A percentile compares a stretch with the other conserved stretches of the same genome.
Conservation (phyloP, 345 rosid species). For the Conringia planisiliqua region DNA sequence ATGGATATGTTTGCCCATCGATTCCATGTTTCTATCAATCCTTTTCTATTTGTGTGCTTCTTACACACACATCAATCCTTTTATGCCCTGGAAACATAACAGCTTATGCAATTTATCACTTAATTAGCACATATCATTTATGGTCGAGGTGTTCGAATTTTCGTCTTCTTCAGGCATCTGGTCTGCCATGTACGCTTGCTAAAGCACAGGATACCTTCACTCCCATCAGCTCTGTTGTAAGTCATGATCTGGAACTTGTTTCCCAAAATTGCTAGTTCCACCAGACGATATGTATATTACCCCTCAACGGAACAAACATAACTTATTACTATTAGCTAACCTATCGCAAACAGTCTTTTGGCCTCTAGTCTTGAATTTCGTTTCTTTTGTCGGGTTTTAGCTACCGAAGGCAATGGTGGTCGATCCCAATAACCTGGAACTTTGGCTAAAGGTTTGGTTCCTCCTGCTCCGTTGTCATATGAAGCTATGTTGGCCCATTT, state of each 20-base stretch:
- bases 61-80: not conserved
- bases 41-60: not conserved
- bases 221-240: conserved; percentile 84
- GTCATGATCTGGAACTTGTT: conserved; percentile 28
- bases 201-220: conserved; percentile 96
- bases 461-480: not conserved
- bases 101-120: not conserved
- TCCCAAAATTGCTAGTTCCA: not conserved
- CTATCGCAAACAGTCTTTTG: not conserved
- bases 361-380: not conserved
- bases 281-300: not conserved
- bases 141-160: not conserved
- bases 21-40: not conserved
- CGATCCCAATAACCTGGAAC: conserved; percentile 78
- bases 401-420: conserved; percentile 60
- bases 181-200: conserved; percentile 94
- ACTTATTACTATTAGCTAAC: not conserved
- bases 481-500: conserved; percentile 6
- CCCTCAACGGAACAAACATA: not conserved
- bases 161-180: conserved; percentile 56
- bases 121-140: not conserved
- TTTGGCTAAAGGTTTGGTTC: conserved; percentile 72
- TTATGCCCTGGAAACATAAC: not conserved
- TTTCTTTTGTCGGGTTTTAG: conserved; percentile 30
- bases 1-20: not conserved